Conservation (phyloP, 805 yeast genomes). For the Suhomyces canberraensis region DNA sequence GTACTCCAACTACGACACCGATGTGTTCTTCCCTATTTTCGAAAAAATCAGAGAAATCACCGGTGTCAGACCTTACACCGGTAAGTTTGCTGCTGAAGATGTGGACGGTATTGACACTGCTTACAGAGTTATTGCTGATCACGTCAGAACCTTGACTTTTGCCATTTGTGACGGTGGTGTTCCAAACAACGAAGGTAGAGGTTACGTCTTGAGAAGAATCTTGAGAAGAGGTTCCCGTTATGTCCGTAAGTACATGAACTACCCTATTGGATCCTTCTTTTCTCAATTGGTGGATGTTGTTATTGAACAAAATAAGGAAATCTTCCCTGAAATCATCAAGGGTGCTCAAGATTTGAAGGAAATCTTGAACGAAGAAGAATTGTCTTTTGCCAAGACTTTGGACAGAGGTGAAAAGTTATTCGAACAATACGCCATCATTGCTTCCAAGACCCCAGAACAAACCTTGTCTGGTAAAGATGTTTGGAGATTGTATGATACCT, state of each 20-base stretch:
- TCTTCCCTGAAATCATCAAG: constrained; percentile 86
- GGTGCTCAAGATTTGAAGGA: constrained; percentile 76
- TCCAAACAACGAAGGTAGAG: constrained; percentile 98
- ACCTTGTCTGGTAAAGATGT: constrained; percentile 89
- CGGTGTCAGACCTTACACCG: constrained; percentile 86
- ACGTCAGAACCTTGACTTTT: constrained; percentile 93
- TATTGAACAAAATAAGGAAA: constrained; percentile 78
- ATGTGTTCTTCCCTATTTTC: constrained; percentile 89
- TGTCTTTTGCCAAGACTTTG: constrained; percentile 88
- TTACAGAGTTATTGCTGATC: constrained; percentile 97
- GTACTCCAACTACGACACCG: constrained; percentile 93
- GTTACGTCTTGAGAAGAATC: constrained; percentile 95
- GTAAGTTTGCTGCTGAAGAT: constrained; percentile 91
- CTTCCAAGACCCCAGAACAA: constrained; percentile 70
- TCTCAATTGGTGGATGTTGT: constrained; percentile 89
- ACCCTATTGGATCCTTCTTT: constrained; percentile 92
- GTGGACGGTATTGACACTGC: constrained; percentile 96
- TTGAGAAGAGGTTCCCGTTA: constrained; percentile 97
- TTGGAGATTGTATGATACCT: constrained; percentile 97
- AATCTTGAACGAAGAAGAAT: constrained; percentile 93
- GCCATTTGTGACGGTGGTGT: constrained; percentile 99
- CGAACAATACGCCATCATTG: constrained; percentile 85
- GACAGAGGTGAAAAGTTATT: constrained; percentile 97
- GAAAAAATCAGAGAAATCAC: constrained; percentile 85
- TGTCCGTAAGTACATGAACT: constrained; percentile 92